Percentiles rank a stretch among this genome's conserved stretches.
Conservation (phyloP, 1,284 basidiomycete genomes). For the Rhodotorula sp. region DNA sequence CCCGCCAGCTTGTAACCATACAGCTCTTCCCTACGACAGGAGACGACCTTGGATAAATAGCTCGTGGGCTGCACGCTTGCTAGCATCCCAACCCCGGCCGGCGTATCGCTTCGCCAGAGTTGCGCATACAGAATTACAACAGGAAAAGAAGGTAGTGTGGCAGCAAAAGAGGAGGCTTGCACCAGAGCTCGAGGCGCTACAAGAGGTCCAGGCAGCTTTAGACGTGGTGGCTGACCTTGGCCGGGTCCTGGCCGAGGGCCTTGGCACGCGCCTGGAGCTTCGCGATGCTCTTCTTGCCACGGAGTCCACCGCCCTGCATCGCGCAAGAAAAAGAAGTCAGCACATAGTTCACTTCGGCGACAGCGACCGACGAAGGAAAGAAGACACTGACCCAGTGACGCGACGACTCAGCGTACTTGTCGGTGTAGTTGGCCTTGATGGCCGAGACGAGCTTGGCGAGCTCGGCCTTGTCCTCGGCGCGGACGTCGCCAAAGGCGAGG, state of each 20-base stretch:
- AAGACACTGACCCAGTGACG: conserved; percentile 69
- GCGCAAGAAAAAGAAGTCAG: background rate
- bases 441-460: conserved; percentile 89
- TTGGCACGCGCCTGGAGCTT: conserved; percentile 95
- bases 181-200: too few species aligned
- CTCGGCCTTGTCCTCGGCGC: conserved; percentile 90
- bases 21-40: too few species aligned
- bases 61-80: too few species aligned
- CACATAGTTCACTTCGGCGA: background rate
- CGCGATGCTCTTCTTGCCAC: conserved; percentile 55
- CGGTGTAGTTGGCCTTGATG: conserved; percentile 96
- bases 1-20: too few species aligned
- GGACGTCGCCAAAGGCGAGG: conserved; percentile 76
- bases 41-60: too few species aligned
- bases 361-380: background rate
- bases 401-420: conserved; percentile 91
- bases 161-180: too few species aligned
- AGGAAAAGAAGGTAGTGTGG: too few species aligned
- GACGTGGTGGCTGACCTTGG: conserved; percentile 14
- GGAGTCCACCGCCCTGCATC: background rate
- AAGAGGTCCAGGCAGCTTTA: background rate
- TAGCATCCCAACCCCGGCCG: too few species aligned
- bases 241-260: conserved; percentile 66
- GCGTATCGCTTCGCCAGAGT: too few species aligned
- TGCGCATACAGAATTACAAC: too few species aligned